phyloP scores from a whole-genome alignment of 345 rosid genomes.

The Moringa oleifera region DNA sequence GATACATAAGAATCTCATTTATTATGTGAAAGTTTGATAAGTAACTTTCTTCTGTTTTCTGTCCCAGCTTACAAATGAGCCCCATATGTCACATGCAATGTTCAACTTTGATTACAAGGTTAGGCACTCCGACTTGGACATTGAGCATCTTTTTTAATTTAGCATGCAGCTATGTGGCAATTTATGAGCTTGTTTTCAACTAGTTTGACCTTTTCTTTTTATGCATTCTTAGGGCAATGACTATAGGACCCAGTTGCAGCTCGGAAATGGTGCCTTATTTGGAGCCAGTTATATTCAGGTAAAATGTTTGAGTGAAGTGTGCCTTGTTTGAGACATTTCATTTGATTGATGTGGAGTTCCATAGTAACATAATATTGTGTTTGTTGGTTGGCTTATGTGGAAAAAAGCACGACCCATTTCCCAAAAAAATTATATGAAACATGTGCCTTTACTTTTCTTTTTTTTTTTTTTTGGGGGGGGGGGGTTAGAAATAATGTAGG shows the following conservation, averaged over 20 bases:
- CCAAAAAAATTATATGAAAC: background rate
- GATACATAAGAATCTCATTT: no score
- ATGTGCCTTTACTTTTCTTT: background rate
- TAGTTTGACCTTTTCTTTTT: background rate
- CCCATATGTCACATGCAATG: conserved; percentile 84
- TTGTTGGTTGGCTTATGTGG: background rate
- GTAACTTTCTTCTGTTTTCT: conserved; percentile 18
- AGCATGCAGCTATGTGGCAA: background rate
- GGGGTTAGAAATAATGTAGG: background rate
- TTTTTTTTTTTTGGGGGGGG: no score
- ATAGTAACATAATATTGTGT: no score
- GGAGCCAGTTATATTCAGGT: conserved; percentile 98
- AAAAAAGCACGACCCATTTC: no score
- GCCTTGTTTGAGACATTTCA: no score
- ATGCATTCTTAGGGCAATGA: conserved; percentile 54
- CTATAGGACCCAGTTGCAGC: conserved; percentile 77
- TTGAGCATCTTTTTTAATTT: background rate
- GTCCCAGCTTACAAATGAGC: conserved; percentile 74
- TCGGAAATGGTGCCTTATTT: conserved; percentile 74
- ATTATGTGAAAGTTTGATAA: conserved; percentile 4
- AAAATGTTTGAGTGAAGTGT: conserved; percentile 13
- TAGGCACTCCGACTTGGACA: background rate
- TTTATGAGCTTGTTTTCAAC: conserved; percentile 2
- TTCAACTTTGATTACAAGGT: conserved; percentile 95
- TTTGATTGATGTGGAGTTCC: no score